These are phyloP conservation scores for Plasmodium sp. DNA, from an alignment of 169 alveolate species.

Conservation along the genomic window DNA sequence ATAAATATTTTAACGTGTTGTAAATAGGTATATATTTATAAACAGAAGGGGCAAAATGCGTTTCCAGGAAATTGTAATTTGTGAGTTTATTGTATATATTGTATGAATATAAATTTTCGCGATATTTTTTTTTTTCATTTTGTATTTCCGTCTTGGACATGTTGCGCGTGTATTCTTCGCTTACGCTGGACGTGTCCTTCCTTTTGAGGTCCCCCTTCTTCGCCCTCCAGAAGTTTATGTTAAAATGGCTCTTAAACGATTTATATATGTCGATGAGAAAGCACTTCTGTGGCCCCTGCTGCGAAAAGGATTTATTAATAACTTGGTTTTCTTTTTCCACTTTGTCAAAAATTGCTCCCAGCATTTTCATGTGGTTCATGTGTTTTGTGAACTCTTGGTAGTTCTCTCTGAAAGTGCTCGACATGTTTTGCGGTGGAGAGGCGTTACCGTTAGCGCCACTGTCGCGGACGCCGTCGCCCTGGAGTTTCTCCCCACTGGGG, in stretches of 20 bases:
- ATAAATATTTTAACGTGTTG: slow-evolving; percentile 64
- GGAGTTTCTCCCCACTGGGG: background rate
- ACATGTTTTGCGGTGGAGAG: background rate
- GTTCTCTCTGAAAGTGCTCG: background rate
- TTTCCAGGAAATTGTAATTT: slow-evolving; percentile 49
- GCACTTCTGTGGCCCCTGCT: background rate
- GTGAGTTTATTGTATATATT: slow-evolving; percentile 68
- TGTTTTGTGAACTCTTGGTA: background rate
- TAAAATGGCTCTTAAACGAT: slow-evolving; percentile 68
- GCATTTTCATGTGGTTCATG: slow-evolving; percentile 20
- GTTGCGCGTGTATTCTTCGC: background rate
- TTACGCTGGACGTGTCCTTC: background rate
- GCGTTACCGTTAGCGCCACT: background rate
- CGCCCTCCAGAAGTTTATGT: background rate
- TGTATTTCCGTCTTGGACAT: slow-evolving; percentile 13
- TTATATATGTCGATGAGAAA: slow-evolving; percentile 59
- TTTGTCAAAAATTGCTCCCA: slow-evolving; percentile 39
- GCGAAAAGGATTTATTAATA: slow-evolving; percentile 22
- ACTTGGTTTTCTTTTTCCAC: slow-evolving; percentile 34
- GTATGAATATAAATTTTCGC: slow-evolving; percentile 30
- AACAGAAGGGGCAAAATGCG: slow-evolving; percentile 62
- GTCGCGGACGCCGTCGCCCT: background rate
- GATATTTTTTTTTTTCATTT: slow-evolving; percentile 16
- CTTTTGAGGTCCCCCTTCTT: background rate
- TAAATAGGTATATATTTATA: slow-evolving; percentile 71